A percentile compares a stretch with the other conserved stretches of the same genome.
Evolutionary conservation across 2,329 filamentous ascomycete species (phyloP).

Genomic region (Neodidymelliopsis sp.): DNA sequence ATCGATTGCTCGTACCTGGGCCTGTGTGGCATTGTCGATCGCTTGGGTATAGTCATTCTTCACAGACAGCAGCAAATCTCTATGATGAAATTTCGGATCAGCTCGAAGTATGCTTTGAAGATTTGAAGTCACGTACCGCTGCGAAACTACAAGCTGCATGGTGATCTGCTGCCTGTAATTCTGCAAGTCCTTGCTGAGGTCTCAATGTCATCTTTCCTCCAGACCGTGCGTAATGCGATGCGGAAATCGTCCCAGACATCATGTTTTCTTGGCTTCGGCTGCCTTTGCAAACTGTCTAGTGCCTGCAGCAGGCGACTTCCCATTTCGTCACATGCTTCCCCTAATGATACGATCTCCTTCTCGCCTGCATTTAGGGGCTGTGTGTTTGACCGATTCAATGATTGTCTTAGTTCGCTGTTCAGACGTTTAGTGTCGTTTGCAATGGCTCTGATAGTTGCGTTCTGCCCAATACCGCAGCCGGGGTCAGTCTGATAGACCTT

Average conservation of each 20-base stretch:
- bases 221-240: conserved; percentile 13
- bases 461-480: neutral
- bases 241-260: no score
- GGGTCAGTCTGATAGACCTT: conserved; percentile 4
- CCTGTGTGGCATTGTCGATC: no score
- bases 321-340: no score
- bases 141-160: conserved; percentile 8
- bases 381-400: neutral
- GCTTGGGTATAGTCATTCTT: no score
- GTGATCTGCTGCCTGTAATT: conserved; percentile 18
- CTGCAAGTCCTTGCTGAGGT: conserved; percentile 3
- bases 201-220: conserved; percentile 12
- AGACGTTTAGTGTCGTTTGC: neutral
- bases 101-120: no score
- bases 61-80: neutral
- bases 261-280: no score
- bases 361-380: no score
- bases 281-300: no score
- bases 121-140: neutral
- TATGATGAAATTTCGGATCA: no score
- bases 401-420: neutral
- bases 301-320: no score
- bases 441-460: conserved; percentile 1
- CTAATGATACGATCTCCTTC: no score
- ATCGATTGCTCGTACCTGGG: no score